Conservation (phyloP, 371 early-diverging fungal genomes). For the Catenaria anguillulae region DNA sequence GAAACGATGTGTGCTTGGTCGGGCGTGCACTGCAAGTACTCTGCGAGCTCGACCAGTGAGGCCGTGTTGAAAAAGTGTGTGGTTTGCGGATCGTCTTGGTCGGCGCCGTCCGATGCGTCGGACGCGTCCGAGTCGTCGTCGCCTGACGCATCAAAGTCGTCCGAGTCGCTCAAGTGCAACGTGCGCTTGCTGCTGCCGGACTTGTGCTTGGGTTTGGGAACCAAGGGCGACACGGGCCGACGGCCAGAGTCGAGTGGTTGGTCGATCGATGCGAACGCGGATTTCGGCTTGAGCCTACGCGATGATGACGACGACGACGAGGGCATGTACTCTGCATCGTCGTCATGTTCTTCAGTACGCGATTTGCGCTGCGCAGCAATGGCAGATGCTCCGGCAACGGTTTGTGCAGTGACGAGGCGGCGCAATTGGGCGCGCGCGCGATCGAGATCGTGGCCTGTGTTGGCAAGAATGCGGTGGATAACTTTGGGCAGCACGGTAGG, state of each 20-base stretch:
- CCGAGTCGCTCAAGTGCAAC: neutral
- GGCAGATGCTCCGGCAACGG: no score
- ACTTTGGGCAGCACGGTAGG: no score
- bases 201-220: neutral
- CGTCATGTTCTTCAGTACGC: neutral
- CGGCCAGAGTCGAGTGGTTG: neutral
- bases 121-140: neutral
- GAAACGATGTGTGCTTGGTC: slow-evolving; percentile 41
- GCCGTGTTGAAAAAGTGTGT: slow-evolving; percentile 51
- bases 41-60: slow-evolving; percentile 38
- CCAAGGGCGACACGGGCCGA: neutral
- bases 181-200: no score
- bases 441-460: no score
- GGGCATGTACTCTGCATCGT: neutral
- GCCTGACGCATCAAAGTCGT: neutral
- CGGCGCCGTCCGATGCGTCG: neutral
- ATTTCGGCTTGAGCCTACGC: no score
- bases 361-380: no score
- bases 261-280: neutral
- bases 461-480: no score
- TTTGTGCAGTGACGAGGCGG: no score
- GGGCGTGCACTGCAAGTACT: slow-evolving; percentile 43
- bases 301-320: neutral
- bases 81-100: slow-evolving; percentile 21
- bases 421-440: no score